These are phyloP conservation scores for Solanum verrucosum DNA, from an alignment of 257 asterid genomes.

Conservation along the genomic window DNA sequence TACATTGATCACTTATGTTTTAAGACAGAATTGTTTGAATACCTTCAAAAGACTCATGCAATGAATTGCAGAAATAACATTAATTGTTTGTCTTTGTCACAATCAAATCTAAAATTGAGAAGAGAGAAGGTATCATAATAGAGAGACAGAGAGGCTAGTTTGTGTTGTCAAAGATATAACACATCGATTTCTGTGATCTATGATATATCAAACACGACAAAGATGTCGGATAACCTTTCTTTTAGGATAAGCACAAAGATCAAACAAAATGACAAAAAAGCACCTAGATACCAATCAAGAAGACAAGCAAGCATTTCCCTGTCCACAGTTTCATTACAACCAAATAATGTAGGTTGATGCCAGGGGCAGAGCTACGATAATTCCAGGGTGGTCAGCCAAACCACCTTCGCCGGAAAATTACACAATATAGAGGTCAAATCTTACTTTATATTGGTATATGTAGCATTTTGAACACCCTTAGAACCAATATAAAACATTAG, in stretches of 20 bases:
- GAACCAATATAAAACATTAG: not conserved
- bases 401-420: not conserved
- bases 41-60: too few species aligned
- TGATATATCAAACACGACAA: not conserved
- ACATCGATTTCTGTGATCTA: not conserved
- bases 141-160: too few species aligned
- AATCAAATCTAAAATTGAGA: too few species aligned
- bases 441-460: not conserved
- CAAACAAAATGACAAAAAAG: not conserved
- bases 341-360: not conserved
- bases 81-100: too few species aligned
- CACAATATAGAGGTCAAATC: not conserved
- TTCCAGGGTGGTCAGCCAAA: not conserved
- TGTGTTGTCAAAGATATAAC: not conserved
- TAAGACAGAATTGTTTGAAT: too few species aligned
- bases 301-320: not conserved
- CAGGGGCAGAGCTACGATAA: not conserved
- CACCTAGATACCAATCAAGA: not conserved
- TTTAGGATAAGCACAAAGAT: not conserved
- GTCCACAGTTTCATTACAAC: not conserved
- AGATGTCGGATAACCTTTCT: not conserved
- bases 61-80: too few species aligned
- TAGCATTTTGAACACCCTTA: not conserved
- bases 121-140: too few species aligned
- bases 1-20: too few species aligned